Evolutionary conservation across 176 grass and related monocot genomes (phyloP).

Genomic region (Rhynchospora breviuscula): DNA sequence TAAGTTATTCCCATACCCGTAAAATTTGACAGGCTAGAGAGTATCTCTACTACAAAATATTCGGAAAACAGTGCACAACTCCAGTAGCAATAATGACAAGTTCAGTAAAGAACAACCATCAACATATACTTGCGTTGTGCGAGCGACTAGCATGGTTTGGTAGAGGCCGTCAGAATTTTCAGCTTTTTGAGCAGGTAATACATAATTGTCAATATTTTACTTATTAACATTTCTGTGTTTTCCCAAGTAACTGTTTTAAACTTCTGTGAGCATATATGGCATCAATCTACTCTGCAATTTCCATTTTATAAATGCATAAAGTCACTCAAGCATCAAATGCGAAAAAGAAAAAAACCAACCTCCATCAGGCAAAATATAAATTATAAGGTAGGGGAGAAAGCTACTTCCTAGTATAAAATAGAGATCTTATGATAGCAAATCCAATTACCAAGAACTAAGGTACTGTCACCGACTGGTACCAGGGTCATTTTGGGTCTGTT

Average conservation of each 20-base stretch:
- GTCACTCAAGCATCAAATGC: not conserved
- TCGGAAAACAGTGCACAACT: slow-evolving; percentile 77
- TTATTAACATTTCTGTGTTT: not conserved
- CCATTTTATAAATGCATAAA: not conserved
- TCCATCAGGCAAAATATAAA: not conserved
- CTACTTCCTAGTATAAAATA: not conserved
- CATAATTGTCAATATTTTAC: not conserved
- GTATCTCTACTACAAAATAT: slow-evolving; percentile 92
- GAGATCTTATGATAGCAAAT: not conserved
- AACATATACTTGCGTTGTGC: slow-evolving; percentile 70
- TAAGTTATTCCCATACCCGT: no score
- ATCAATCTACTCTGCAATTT: not conserved
- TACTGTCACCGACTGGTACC: no score
- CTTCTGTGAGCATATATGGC: not conserved
- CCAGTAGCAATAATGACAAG: slow-evolving; percentile 98
- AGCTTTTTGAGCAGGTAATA: slow-evolving; percentile 85
- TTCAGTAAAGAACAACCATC: slow-evolving; percentile 94
- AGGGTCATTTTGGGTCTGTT: no score
- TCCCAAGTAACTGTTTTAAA: not conserved
- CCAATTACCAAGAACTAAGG: not conserved
- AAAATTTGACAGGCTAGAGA: slow-evolving; percentile 74
- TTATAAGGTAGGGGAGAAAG: not conserved
- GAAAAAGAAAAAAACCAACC: not conserved
- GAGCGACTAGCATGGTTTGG: slow-evolving; percentile 87
- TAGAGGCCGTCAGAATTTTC: slow-evolving; percentile 72